Evolutionary conservation across 2,329 filamentous ascomycete species (phyloP), one percentile per base, ranked within the genome.

Genomic region (Trichoderma atroviride): DNA sequence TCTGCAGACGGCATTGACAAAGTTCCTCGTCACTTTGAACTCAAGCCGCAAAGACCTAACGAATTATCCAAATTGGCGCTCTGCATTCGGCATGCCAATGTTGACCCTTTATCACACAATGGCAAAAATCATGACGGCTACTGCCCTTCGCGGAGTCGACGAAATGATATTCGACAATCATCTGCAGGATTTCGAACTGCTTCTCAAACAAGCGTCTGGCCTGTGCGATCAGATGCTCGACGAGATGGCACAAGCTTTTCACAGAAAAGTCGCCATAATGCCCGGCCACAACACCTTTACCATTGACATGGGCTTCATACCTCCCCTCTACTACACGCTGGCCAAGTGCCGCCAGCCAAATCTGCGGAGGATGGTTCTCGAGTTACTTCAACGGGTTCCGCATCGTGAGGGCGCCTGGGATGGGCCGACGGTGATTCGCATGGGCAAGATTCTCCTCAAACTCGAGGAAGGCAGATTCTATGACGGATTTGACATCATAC

Each of bases 311-410:
- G 79, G 78, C n/a, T 78, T 70, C 52, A 72, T 77, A 68, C 73
- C 75, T 0, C 76, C 77, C 4, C 58, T 80, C 11, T 80, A 78
- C 56, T 79, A 76, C 61, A 74, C 74, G 0, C 74, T 76, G 11
- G 62, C 77, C 1, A 78, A 79, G 58, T 80, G 78, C 67, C 78
- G 78, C 2, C 67, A 74, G 27, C 76, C 72, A n/a, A 72, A 71
- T n/a, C 70, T 79, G 64, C 72, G 78, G 14, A 68, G 72, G 3
- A 73, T 76, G 33, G 76, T 77, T 4, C 71, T 75, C 55, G 58
- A 64, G 22, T 22, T 75, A 33, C 55, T 77, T 1, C 52, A 70
- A n/a, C 35, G 64, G 9, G 65, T 60, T 13, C 70, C 71, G 5
- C 73, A 74, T 68, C 70, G 71, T 56, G 75, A 77, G 59, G 75